Percentiles rank a stretch among this genome's conserved stretches.
Conservation (phyloP, 305 asterid genomes). For the Fraxinus sp. region DNA sequence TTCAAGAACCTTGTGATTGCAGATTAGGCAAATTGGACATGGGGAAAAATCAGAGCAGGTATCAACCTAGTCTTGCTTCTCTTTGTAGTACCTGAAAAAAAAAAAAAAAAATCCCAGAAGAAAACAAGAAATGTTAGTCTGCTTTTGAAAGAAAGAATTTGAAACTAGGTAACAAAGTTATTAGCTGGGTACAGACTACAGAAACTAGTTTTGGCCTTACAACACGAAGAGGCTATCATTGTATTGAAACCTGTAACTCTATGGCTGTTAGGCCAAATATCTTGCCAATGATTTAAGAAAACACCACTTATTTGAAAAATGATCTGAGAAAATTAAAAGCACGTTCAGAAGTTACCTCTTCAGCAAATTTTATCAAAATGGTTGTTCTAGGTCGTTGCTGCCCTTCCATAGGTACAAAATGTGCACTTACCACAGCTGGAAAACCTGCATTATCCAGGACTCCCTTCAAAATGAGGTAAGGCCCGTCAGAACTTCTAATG, state of each 20-base stretch:
- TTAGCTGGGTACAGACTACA: background rate
- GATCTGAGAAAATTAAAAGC: background rate
- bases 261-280: background rate
- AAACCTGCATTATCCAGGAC: constrained; percentile 91
- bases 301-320: background rate
- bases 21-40: background rate
- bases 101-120: constrained; percentile 1
- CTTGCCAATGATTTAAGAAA: background rate
- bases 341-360: constrained; percentile 57
- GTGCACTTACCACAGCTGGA: constrained; percentile 95
- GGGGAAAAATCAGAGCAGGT: background rate
- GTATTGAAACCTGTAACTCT: background rate
- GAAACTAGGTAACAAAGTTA: background rate
- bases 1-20: background rate
- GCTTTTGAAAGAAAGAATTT: background rate
- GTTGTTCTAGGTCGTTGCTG: constrained; percentile 96
- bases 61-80: constrained; percentile 73
- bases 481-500: constrained; percentile 23
- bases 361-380: constrained; percentile 93
- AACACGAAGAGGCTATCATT: background rate
- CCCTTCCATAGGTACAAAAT: constrained; percentile 97
- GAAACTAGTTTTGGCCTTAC: background rate
- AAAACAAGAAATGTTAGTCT: background rate
- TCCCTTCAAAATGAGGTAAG: constrained; percentile 51
- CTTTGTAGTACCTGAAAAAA: constrained; percentile 62